Evolutionary conservation across 2,329 filamentous ascomycete genomes (phyloP), one percentile per base, ranked within the genome.

Genomic region (Malbranchea zuffiana): DNA sequence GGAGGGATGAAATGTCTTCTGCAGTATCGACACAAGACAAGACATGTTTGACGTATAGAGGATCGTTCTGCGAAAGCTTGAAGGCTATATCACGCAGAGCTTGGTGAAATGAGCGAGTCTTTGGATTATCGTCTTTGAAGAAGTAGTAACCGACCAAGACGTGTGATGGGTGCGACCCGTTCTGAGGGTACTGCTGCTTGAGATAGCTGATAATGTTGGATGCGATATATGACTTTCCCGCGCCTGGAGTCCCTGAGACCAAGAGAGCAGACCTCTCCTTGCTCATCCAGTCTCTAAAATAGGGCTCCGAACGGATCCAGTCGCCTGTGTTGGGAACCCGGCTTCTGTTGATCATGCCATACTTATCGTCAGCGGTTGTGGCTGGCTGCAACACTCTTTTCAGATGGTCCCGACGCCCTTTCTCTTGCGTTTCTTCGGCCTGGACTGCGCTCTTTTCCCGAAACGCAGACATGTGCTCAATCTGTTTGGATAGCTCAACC

Each of bases 211-310:
- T 60, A 5, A 69, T 51, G n/a, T 55, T 57, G 1, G 65, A 57
- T 2, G 63, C 57, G 1, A 70, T 43, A 39, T 59, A 69, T 0
- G 63, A 67, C 45, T 70, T 70, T 15, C 67, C 67, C 1, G 61
- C 52, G 51, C 64, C 65, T 30, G 65, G 58, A 33, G 58, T 66
- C 5, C 66, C 67, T 24, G 50, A 47, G 11, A 70, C 51, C 57
- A 62, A 69, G 2, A 70, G 48, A 18, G 66, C 56, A 3, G 56
- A 60, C 13, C 17, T 26, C 13, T n/a, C 21, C n/a, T 17, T 36
- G n/a, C 21, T 2, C 0, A 66, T 21, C 66, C 67, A 70, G 0
- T 51, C 44, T 6, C 55, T 50, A 13, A 68, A 51, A 0, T 56
- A 48, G 1, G 55, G 49, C 39, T 69, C 66, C 1, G 53, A 37